These are phyloP conservation scores for Pestalotiopsis sp. DNA, from an alignment of 2,329 filamentous ascomycete genomes.

Conservation along the genomic window DNA sequence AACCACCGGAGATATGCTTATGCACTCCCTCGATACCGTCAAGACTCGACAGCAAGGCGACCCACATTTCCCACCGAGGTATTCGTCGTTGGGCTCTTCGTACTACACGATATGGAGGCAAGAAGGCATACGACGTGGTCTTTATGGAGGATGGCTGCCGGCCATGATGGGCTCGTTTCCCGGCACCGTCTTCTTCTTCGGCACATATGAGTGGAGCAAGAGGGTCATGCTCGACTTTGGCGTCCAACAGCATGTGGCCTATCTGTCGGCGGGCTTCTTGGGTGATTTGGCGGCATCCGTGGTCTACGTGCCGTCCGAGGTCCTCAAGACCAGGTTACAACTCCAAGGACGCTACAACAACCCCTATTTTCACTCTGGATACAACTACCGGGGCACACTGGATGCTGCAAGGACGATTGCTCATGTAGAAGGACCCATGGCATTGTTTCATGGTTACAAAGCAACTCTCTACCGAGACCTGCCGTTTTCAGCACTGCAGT, in stretches of 20 bases:
- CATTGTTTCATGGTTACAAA: slow-evolving; percentile 96
- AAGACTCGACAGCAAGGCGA: slow-evolving; percentile 98
- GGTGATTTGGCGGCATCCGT: slow-evolving; percentile 91
- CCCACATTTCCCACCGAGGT: slow-evolving; percentile 88
- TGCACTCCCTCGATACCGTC: slow-evolving; percentile 98
- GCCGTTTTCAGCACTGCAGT: slow-evolving; percentile 94
- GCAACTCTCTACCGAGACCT: slow-evolving; percentile 93
- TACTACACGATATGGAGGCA: slow-evolving; percentile 93
- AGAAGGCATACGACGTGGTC: slow-evolving; percentile 80
- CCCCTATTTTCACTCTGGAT: slow-evolving; percentile 88
- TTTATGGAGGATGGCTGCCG: slow-evolving; percentile 93
- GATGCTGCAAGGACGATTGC: slow-evolving; percentile 88
- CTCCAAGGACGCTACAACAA: slow-evolving; percentile 96
- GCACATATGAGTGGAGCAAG: slow-evolving; percentile 95
- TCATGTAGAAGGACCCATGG: slow-evolving; percentile 76
- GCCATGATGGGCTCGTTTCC: slow-evolving; percentile 91
- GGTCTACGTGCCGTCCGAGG: slow-evolving; percentile 95
- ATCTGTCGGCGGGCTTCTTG: slow-evolving; percentile 88
- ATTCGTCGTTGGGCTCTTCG: slow-evolving; percentile 84
- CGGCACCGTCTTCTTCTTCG: slow-evolving; percentile 93
- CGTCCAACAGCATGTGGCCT: slow-evolving; percentile 79
- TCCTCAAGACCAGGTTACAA: slow-evolving; percentile 95
- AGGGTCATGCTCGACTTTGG: slow-evolving; percentile 83
- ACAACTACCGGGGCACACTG: slow-evolving; percentile 87
- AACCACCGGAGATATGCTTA: slow-evolving; percentile 92